phyloP scores from a whole-genome alignment of 306 rosid genomes.

The Hippophae gyantsensis region DNA sequence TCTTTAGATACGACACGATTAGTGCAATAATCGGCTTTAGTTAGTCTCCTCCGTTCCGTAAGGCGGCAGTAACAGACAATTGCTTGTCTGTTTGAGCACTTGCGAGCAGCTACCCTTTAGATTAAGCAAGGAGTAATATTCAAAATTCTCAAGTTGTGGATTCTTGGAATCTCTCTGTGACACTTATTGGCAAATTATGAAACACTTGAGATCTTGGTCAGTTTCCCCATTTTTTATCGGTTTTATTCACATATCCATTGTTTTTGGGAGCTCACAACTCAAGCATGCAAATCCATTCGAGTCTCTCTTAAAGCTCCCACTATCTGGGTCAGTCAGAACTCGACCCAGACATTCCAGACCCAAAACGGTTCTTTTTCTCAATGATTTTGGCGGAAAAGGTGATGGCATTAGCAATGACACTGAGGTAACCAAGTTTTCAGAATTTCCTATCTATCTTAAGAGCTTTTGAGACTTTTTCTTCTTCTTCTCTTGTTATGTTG shows the following conservation, averaged over 20 bases:
- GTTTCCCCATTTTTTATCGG: constrained; percentile 2
- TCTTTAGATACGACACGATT: too few species aligned
- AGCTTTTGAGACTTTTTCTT: not conserved
- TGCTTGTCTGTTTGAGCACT: too few species aligned
- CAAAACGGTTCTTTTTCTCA: constrained; percentile 35
- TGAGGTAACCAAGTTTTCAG: constrained; percentile 24
- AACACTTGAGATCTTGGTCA: constrained; percentile 17
- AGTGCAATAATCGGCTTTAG: too few species aligned
- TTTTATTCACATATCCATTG: not conserved
- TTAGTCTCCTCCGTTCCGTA: too few species aligned
- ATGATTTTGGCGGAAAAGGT: constrained; percentile 68
- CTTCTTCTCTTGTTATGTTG: not conserved
- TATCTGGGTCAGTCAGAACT: constrained; percentile 20
- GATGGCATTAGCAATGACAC: constrained; percentile 67
- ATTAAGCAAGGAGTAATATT: too few species aligned
- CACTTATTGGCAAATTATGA: constrained; percentile 11
- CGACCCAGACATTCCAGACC: constrained; percentile 32
- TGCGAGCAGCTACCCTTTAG: too few species aligned
- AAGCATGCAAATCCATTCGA: constrained; percentile 26
- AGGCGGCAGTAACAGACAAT: too few species aligned
- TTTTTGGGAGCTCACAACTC: constrained; percentile 22
- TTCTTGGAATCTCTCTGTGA: too few species aligned
- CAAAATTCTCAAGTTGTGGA: too few species aligned
- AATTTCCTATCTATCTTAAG: not conserved
- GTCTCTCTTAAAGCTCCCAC: constrained; percentile 39